phyloP scores from a whole-genome alignment of 2,329 filamentous ascomycete genomes.

The Phoma sp. region DNA sequence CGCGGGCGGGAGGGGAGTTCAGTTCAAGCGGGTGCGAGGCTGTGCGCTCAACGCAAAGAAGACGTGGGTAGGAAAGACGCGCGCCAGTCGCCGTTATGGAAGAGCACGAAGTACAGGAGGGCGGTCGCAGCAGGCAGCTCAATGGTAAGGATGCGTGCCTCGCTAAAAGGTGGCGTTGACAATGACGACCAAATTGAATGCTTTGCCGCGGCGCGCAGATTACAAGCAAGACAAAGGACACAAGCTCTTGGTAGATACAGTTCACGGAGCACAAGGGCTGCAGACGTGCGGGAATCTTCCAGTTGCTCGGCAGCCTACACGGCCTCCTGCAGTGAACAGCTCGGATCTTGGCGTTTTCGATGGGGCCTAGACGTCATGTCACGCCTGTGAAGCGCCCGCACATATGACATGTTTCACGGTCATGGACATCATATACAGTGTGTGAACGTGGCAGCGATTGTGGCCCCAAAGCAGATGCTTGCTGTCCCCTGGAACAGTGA shows the following conservation, averaged over 20 bases:
- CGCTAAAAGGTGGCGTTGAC: slow-evolving; percentile 46
- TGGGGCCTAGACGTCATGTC: slow-evolving; percentile 13
- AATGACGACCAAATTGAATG: slow-evolving; percentile 8
- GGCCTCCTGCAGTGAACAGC: slow-evolving; percentile 10
- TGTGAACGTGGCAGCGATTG: not conserved
- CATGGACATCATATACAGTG: not conserved
- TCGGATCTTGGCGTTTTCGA: slow-evolving; percentile 11
- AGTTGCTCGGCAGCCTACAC: slow-evolving; percentile 11
- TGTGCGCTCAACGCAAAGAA: slow-evolving; percentile 11
- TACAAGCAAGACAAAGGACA: not conserved
- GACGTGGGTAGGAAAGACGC: slow-evolving; percentile 12
- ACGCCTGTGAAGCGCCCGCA: slow-evolving; percentile 8
- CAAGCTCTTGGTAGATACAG: not conserved
- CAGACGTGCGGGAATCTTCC: slow-evolving; percentile 3
- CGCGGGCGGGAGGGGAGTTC: slow-evolving; percentile 4
- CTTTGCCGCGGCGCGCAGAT: slow-evolving; percentile 1
- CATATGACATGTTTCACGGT: not conserved
- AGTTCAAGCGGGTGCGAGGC: slow-evolving; percentile 2
- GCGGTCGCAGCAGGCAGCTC: slow-evolving; percentile 22
- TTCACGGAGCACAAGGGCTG: slow-evolving; percentile 8
- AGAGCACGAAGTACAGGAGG: slow-evolving; percentile 19
- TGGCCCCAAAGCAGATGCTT: not conserved
- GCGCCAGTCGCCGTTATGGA: slow-evolving; percentile 29
- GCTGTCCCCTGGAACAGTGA: not conserved
- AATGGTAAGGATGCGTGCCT: slow-evolving; percentile 30